A percentile compares a stretch with the other conserved stretches of the same genome.
Evolutionary conservation across 495 filamentous ascomycete species (phyloP).

Genomic region (Aspergillus carlsbadensis): DNA sequence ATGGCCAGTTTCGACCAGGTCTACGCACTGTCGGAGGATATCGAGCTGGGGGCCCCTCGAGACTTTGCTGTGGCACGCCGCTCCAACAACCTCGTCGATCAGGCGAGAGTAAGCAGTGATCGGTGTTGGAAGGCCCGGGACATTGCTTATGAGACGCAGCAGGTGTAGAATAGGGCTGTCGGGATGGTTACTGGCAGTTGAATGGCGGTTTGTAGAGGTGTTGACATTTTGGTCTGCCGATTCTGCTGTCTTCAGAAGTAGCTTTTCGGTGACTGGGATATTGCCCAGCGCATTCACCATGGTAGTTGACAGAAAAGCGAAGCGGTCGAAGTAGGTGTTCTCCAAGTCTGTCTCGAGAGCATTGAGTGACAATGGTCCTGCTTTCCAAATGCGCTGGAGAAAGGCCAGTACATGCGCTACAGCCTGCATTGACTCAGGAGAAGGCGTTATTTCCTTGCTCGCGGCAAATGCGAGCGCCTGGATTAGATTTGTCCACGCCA

Average conservation of each 20-base stretch:
- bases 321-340: conserved; percentile 59
- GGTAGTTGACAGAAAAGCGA: conserved; percentile 56
- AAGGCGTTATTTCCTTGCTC: conserved; percentile 86
- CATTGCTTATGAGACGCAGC: conserved; percentile 33
- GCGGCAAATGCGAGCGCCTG: conserved; percentile 72
- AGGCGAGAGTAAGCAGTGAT: conserved; percentile 30
- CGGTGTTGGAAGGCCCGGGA: conserved; percentile 19
- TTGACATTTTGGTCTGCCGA: conserved; percentile 42
- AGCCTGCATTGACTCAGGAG: conserved; percentile 75
- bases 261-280: conserved; percentile 77
- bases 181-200: conserved; percentile 23
- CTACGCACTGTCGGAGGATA: conserved; percentile 41
- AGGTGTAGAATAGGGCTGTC: conserved; percentile 44
- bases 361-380: conserved; percentile 38
- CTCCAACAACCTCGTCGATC: conserved; percentile 38
- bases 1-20: conserved; percentile 21
- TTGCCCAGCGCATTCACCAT: conserved; percentile 66
- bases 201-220: conserved; percentile 47
- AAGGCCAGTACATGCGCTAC: conserved; percentile 68
- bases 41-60: conserved; percentile 46
- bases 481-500: conserved; percentile 69
- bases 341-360: conserved; percentile 21
- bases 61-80: conserved; percentile 51
- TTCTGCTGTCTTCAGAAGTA: conserved; percentile 45
- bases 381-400: conserved; percentile 66